Percentiles rank a stretch among this genome's conserved stretches.
Conservation (phyloP, 345 rosid species). For the Euclidium syriacum region DNA sequence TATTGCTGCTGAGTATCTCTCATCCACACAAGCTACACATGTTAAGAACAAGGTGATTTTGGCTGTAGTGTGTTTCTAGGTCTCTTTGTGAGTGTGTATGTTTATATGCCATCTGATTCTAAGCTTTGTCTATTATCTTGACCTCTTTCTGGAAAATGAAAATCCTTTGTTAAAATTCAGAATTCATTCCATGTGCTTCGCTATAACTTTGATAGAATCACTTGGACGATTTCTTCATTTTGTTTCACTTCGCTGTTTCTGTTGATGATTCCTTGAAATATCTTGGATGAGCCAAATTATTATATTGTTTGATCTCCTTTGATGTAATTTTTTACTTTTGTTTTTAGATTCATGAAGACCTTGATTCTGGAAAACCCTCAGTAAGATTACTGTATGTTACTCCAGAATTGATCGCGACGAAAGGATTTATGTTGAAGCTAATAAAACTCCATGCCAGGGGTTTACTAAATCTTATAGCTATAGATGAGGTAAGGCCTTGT, state of each 20-base stretch:
- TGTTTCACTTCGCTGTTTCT: neutral
- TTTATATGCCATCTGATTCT: neutral
- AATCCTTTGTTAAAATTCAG: neutral
- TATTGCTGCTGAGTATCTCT: constrained; percentile 84
- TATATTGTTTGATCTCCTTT: neutral
- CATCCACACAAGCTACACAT: constrained; percentile 64
- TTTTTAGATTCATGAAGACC: constrained; percentile 81
- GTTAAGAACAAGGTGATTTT: constrained; percentile 51
- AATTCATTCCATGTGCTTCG: neutral
- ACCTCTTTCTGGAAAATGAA: neutral
- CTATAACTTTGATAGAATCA: neutral
- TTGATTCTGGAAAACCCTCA: constrained; percentile 82
- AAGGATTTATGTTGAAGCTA: constrained; percentile 83
- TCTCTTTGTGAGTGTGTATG: neutral
- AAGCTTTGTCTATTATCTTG: neutral
- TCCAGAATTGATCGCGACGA: constrained; percentile 80
- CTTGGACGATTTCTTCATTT: neutral
- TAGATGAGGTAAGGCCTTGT: constrained; percentile 68
- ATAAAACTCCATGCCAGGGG: constrained; percentile 74
- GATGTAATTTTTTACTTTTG: constrained; percentile 2
- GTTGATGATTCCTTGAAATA: neutral
- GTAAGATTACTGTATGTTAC: constrained; percentile 84
- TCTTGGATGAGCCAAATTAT: neutral
- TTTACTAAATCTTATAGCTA: constrained; percentile 80
- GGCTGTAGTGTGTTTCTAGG: neutral